Evolutionary conservation across 345 rosid genomes (phyloP).

Genomic region (Balakata baccata): DNA sequence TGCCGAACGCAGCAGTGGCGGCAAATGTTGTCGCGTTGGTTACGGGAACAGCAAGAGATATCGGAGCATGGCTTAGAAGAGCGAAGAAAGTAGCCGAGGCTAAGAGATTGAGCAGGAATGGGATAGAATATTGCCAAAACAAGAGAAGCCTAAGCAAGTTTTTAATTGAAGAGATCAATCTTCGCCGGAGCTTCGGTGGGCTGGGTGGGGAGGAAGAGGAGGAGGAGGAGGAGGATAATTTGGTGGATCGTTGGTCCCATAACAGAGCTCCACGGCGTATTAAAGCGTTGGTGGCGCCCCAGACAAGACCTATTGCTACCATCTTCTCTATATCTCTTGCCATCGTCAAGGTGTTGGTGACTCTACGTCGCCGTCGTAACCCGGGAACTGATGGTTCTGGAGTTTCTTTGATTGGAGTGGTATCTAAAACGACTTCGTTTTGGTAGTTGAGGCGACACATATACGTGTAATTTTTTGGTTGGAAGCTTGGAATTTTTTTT

Average conservation of each 20-base stretch:
- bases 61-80: slow-evolving; percentile 62
- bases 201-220: slow-evolving; percentile 22
- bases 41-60: slow-evolving; percentile 85
- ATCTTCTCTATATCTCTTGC: slow-evolving; percentile 67
- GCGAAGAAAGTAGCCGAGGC: slow-evolving; percentile 89
- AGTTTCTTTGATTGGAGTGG: background rate
- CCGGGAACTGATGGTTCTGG: background rate
- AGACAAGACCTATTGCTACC: slow-evolving; percentile 80
- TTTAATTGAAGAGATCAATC: slow-evolving; percentile 36
- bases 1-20: slow-evolving; percentile 76
- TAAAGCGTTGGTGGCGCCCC: slow-evolving; percentile 92
- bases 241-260: slow-evolving; percentile 48
- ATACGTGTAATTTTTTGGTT: no score
- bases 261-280: slow-evolving; percentile 88
- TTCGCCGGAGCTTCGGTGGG: slow-evolving; percentile 33
- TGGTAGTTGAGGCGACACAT: background rate
- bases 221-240: slow-evolving; percentile 25
- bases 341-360: slow-evolving; percentile 26
- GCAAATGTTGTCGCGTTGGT: slow-evolving; percentile 92
- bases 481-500: no score
- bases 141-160: slow-evolving; percentile 58
- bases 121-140: slow-evolving; percentile 88
- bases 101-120: slow-evolving; percentile 77
- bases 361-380: no score
- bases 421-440: background rate